Percentiles rank a stretch among this genome's conserved stretches.
Conservation (phyloP, 176 grass and related monocot genomes). For the Avena atlantica region DNA sequence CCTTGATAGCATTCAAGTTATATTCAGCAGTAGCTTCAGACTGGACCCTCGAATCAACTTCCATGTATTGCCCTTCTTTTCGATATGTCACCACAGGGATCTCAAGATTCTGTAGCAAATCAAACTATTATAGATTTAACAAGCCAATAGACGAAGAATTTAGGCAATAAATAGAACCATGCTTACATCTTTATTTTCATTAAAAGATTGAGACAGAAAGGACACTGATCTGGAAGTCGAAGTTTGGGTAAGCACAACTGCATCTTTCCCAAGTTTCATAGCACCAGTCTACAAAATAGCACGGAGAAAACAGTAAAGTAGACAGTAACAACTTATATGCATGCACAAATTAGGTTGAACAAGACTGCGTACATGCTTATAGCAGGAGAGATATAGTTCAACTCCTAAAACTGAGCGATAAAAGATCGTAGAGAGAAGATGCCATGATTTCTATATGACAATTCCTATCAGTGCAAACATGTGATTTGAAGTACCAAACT, state of each 20-base stretch:
- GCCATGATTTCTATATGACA: slow-evolving; percentile 4
- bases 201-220: slow-evolving; percentile 86
- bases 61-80: slow-evolving; percentile 83
- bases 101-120: slow-evolving; percentile 77
- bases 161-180: background rate
- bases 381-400: slow-evolving; percentile 15
- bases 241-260: slow-evolving; percentile 87
- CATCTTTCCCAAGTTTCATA: slow-evolving; percentile 95
- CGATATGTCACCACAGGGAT: slow-evolving; percentile 79
- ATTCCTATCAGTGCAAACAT: slow-evolving; percentile 21
- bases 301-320: slow-evolving; percentile 14
- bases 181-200: slow-evolving; percentile 76
- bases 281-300: slow-evolving; percentile 74
- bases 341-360: background rate
- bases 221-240: slow-evolving; percentile 74
- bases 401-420: slow-evolving; percentile 3
- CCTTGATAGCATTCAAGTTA: slow-evolving; percentile 74
- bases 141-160: background rate
- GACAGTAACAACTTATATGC: background rate
- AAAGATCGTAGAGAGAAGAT: background rate
- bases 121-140: slow-evolving; percentile 25
- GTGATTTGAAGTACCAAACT: slow-evolving; percentile 15
- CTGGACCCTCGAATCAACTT: slow-evolving; percentile 78
- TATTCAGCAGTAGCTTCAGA: slow-evolving; percentile 70
- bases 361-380: slow-evolving; percentile 1